These are phyloP conservation scores for Tolypocladium paradoxum DNA, from an alignment of 2,329 filamentous ascomycete genomes.

Conservation along the genomic window DNA sequence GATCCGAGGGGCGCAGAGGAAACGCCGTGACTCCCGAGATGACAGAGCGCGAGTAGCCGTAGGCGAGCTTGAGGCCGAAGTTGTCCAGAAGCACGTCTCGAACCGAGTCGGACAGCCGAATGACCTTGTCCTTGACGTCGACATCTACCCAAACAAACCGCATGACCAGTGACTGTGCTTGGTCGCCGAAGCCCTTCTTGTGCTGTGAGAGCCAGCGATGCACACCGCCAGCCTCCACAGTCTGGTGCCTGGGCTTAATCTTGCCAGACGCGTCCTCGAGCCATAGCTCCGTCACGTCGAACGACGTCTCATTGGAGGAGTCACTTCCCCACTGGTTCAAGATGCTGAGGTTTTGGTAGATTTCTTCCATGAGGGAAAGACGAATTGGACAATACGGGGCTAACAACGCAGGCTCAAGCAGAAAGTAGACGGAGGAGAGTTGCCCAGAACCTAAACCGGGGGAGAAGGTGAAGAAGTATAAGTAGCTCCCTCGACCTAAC, in stretches of 20 bases:
- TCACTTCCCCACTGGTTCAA: constrained; percentile 12
- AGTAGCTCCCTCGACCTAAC: not conserved
- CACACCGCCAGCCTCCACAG: constrained; percentile 3
- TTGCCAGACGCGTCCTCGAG: constrained; percentile 9
- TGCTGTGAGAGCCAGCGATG: constrained; percentile 13
- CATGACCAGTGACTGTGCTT: constrained; percentile 14
- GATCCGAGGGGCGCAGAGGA: constrained; percentile 2
- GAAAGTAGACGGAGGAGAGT: not conserved
- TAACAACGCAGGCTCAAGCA: not conserved
- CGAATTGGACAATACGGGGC: not conserved
- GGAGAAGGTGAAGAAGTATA: not conserved
- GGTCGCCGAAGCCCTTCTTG: constrained; percentile 3
- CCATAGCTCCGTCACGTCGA: constrained; percentile 20
- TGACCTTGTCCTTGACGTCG: constrained; percentile 8
- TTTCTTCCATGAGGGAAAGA: constrained; percentile 16
- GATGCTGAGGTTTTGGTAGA: constrained; percentile 18
- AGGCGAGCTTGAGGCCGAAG: constrained; percentile 20
- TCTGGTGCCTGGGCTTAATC: constrained; percentile 5
- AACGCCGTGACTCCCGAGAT: constrained; percentile 22
- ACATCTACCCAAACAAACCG: constrained; percentile 18
- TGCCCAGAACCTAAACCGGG: not conserved
- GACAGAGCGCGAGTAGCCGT: constrained; percentile 21
- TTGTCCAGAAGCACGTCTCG: constrained; percentile 11
- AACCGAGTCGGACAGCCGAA: constrained; percentile 14
- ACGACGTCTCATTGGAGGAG: constrained; percentile 7